Evolutionary conservation across 768 basidiomycete genomes (phyloP).

Genomic region (Phaeotremella skinneri): DNA sequence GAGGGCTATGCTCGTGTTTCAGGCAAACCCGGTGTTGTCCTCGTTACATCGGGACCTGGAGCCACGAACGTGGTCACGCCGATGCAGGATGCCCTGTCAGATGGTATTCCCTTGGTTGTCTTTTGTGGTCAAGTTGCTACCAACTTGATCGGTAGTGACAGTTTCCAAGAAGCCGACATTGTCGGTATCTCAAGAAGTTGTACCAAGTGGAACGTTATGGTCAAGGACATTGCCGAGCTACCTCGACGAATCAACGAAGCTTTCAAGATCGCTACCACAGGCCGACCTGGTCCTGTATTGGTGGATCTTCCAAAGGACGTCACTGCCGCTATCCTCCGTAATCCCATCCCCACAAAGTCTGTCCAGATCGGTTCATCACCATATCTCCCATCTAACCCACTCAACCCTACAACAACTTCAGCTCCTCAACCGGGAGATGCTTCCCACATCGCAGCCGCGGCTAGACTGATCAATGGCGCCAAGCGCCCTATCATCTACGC

Average conservation of each 20-base stretch:
- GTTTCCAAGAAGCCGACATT: slow-evolving; percentile 97
- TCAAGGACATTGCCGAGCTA: slow-evolving; percentile 91
- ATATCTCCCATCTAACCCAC: slow-evolving; percentile 50
- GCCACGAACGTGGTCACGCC: slow-evolving; percentile 97
- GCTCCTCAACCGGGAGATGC: slow-evolving; percentile 62
- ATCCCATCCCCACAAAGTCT: slow-evolving; percentile 77
- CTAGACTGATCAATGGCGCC: slow-evolving; percentile 85
- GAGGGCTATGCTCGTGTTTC: slow-evolving; percentile 97
- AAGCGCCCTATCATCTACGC: slow-evolving; percentile 89
- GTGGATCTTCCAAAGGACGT: slow-evolving; percentile 99
- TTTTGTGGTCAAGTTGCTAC: slow-evolving; percentile 99
- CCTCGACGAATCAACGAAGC: slow-evolving; percentile 97
- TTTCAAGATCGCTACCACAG: slow-evolving; percentile 97
- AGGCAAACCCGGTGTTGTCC: slow-evolving; percentile 93
- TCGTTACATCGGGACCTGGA: slow-evolving; percentile 96
- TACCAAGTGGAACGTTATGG: slow-evolving; percentile 99
- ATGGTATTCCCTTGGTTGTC: slow-evolving; percentile 90
- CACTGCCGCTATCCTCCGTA: slow-evolving; percentile 84
- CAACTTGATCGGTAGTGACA: slow-evolving; percentile 96
- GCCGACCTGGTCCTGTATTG: slow-evolving; percentile 93
- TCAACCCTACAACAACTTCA: slow-evolving; percentile 53
- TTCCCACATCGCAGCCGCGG: slow-evolving; percentile 73
- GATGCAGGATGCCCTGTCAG: slow-evolving; percentile 94
- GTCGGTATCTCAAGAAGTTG: slow-evolving; percentile 94
- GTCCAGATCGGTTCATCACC: slow-evolving; percentile 75